Conservation (phyloP, 768 basidiomycete species). For the Lentinula lateritia region DNA sequence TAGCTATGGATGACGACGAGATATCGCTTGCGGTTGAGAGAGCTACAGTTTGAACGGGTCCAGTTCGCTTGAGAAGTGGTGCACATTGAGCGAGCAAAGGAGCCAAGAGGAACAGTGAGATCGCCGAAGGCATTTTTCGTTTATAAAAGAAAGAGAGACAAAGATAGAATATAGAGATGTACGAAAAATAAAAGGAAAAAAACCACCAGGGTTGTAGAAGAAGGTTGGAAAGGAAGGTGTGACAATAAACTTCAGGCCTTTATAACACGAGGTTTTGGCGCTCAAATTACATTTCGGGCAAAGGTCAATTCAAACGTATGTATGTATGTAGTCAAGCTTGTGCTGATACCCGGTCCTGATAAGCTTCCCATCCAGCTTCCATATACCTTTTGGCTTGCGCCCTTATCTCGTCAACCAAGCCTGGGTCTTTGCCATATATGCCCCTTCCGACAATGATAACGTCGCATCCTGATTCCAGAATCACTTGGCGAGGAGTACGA, state of each 20-base stretch:
- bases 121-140: background rate
- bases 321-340: background rate
- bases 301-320: background rate
- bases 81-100: background rate
- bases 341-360: slow-evolving; percentile 48
- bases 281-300: background rate
- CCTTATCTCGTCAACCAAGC: slow-evolving; percentile 38
- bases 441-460: slow-evolving; percentile 97
- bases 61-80: background rate
- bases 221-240: background rate
- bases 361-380: slow-evolving; percentile 88
- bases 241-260: background rate
- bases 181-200: background rate
- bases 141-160: background rate
- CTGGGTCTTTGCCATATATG: slow-evolving; percentile 67
- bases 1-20: background rate
- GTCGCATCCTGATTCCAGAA: slow-evolving; percentile 81
- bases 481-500: slow-evolving; percentile 79
- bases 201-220: background rate
- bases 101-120: background rate
- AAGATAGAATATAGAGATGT: background rate
- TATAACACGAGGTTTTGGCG: background rate
- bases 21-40: background rate
- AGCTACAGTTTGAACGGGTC: background rate
- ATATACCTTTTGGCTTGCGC: slow-evolving; percentile 81